These are phyloP conservation scores for Ocimum tenuiflorum DNA, from an alignment of 257 asterid species.

Conservation along the genomic window DNA sequence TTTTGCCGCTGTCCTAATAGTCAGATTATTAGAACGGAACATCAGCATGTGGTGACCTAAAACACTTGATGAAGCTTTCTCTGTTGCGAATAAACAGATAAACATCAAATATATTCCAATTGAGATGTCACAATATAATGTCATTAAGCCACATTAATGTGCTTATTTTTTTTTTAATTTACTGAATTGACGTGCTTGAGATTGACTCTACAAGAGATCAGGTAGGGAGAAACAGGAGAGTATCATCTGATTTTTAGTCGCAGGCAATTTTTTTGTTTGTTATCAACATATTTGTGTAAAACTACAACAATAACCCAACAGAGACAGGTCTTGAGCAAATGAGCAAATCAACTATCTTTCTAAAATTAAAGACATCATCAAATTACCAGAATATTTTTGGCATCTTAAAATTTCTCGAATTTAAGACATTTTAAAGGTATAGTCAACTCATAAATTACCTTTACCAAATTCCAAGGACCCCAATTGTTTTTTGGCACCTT, in stretches of 20 bases:
- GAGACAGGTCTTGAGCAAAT: too few species aligned
- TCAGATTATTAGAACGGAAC: slow-evolving; percentile 36
- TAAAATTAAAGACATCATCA: too few species aligned
- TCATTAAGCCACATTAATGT: not conserved
- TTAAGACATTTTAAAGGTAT: not conserved
- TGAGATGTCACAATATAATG: too few species aligned
- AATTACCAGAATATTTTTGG: not conserved
- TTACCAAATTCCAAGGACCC: slow-evolving; percentile 75
- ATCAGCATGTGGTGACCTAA: slow-evolving; percentile 3
- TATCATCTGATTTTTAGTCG: not conserved
- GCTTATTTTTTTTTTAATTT: not conserved
- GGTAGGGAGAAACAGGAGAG: not conserved
- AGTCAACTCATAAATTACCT: slow-evolving; percentile 50
- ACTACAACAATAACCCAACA: not conserved
- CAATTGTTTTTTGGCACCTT: slow-evolving; percentile 46
- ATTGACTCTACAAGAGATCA: not conserved
- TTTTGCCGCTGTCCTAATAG: slow-evolving; percentile 96
- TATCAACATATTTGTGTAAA: not conserved
- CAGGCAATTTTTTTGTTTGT: not conserved
- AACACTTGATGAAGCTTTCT: not conserved
- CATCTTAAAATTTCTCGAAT: too few species aligned
- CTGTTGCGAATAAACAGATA: too few species aligned
- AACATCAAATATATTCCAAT: too few species aligned
- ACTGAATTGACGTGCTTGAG: not conserved
- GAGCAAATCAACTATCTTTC: too few species aligned